phyloP scores from a whole-genome alignment of 345 rosid genomes.

The Odontarrhena argentea region DNA sequence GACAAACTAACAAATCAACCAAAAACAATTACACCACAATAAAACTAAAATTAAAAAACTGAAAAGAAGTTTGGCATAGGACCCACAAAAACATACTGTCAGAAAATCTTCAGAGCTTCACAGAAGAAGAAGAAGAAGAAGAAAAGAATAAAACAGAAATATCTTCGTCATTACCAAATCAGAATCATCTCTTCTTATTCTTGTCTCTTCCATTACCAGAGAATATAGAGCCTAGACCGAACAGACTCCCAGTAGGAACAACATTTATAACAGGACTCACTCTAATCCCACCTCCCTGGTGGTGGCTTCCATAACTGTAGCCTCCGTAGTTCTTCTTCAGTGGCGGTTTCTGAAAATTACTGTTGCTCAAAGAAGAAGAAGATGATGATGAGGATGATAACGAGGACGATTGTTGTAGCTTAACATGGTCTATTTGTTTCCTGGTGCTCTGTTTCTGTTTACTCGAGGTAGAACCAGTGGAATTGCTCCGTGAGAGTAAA shows the following conservation, averaged over 20 bases:
- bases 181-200: conserved; percentile 54
- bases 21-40: conserved; percentile 42
- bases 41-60: not conserved
- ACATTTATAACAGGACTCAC: conserved; percentile 73
- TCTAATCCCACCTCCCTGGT: conserved; percentile 48
- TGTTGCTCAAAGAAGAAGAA: conserved; percentile 33
- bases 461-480: conserved; percentile 57
- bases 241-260: conserved; percentile 66
- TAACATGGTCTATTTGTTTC: conserved; percentile 44
- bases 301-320: conserved; percentile 45
- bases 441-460: conserved; percentile 50
- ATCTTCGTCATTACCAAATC: conserved; percentile 25
- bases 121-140: conserved; percentile 29
- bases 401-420: conserved; percentile 37
- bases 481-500: conserved; percentile 69
- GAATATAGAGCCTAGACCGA: conserved; percentile 74
- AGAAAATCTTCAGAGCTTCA: conserved; percentile 46
- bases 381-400: conserved; percentile 29
- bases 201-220: conserved; percentile 59
- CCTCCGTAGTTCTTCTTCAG: conserved; percentile 68
- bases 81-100: conserved; percentile 46
- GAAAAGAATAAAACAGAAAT: conserved; percentile 35
- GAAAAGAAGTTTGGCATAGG: conserved; percentile 21
- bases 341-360: conserved; percentile 66
- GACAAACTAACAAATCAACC: conserved; percentile 42